Evolutionary conservation across 768 basidiomycete species (phyloP), one percentile per base, ranked within the genome.

Genomic region (Leucosporidium creatinivorum): DNA sequence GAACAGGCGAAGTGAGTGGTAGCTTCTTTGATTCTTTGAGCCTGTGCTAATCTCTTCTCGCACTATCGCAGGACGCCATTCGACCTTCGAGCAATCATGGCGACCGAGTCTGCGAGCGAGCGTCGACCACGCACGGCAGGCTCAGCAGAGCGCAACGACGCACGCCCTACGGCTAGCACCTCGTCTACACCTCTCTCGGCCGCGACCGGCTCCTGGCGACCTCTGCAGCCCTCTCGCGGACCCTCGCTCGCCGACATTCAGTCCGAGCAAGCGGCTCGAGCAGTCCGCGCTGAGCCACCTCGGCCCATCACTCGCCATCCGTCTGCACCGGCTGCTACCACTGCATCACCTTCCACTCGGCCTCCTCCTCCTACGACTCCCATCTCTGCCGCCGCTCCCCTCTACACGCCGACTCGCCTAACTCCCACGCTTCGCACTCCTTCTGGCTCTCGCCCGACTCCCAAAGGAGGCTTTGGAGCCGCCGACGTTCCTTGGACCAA

Each of bases 401-500:
- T 74, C 33, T 71, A 69, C 58, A 69, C 73, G 5, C 73, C 73
- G 4, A 50, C 66, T 3, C 58, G 73, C 7, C 21, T 63, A 18
- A 31, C 58, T 2, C 48, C 67, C 15, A 8, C 36, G 15, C 5
- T 17, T 28, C 49, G 55, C 23, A 31, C 61, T 39, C 54, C 64
- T 2, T 56, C 62, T 36, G 25, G 28, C 23, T 54, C 62, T 10
- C 63, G 50, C 15, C 12, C 12, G 1, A 18, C 28, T n/a, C 52
- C 67, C 0, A 68, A 67, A n/a, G 18, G 63, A 26, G 48, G 25
- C 12, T 72, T 69, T 19, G 66, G 66, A 33, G 72, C 66, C 0
- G 65, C 66, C 48, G 67, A 70, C 61, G 19, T 31, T 4, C 74
- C 74, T 0, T 76, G 73, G 73, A 72, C 65, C 58, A 73, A 73